Conservation (phyloP, 2,329 filamentous ascomycete species). For the Aureobasidium sp. region DNA sequence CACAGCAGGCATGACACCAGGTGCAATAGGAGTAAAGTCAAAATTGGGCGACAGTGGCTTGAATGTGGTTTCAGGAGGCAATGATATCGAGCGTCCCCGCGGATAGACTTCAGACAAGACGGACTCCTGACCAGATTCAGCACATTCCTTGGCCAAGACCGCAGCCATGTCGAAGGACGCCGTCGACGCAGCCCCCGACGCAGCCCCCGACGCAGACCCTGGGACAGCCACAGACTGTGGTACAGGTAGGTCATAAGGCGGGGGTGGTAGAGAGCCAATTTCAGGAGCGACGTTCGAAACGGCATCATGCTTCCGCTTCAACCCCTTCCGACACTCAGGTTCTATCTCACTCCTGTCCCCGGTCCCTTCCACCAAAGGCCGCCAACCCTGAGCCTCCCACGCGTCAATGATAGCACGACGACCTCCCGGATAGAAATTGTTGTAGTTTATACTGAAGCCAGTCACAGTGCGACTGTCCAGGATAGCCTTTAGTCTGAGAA, state of each 20-base stretch:
- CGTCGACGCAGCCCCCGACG: neutral
- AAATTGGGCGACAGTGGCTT: neutral
- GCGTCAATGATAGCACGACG: neutral
- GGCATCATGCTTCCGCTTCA: neutral
- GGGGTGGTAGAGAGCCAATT: neutral
- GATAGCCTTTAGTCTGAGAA: neutral
- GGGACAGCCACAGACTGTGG: neutral
- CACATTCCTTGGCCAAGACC: neutral
- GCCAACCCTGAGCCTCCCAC: neutral
- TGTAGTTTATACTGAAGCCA: neutral
- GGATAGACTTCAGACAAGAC: neutral
- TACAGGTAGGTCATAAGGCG: neutral
- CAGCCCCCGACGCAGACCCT: neutral
- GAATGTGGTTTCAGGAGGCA: neutral
- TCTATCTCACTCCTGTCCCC: neutral
- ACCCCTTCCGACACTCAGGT: no score
- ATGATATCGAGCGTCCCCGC: neutral
- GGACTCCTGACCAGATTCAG: neutral
- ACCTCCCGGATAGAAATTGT: neutral
- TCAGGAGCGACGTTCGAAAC: neutral
- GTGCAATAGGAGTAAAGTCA: neutral
- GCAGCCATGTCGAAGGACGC: neutral
- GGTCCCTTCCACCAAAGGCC: neutral
- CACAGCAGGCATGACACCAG: no score
- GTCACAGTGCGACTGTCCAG: neutral